Percentiles rank a stretch among this genome's conserved stretches.
These are phyloP conservation scores for Diplotaxis tenuifolia DNA, from an alignment of 345 rosid species.

Conservation along the genomic window DNA sequence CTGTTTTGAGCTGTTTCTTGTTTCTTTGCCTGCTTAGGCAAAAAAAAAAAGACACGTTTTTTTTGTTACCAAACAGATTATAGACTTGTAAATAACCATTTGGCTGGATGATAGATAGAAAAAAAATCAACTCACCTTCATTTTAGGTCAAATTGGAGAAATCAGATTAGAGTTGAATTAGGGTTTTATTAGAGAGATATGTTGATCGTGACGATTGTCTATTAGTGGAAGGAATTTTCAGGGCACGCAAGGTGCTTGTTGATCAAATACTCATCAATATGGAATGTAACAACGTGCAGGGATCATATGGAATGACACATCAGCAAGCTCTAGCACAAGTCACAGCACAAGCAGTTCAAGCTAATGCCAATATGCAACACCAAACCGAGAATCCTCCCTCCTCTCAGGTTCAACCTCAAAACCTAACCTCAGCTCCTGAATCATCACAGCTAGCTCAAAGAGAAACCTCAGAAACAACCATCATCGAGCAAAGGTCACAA, in stretches of 20 bases:
- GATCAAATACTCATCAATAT: slow-evolving; percentile 14
- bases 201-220: neutral
- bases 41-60: neutral
- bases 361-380: slow-evolving; percentile 42
- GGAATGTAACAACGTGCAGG: slow-evolving; percentile 42
- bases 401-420: slow-evolving; percentile 23
- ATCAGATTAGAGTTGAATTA: slow-evolving; percentile 9
- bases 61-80: slow-evolving; percentile 20
- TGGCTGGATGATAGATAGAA: neutral
- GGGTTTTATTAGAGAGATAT: slow-evolving; percentile 1
- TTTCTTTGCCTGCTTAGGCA: slow-evolving; percentile 21
- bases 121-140: neutral
- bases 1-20: slow-evolving; percentile 35
- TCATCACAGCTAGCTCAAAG: slow-evolving; percentile 31
- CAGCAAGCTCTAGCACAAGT: slow-evolving; percentile 87
- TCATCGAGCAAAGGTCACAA: slow-evolving; percentile 47
- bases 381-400: slow-evolving; percentile 41
- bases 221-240: neutral
- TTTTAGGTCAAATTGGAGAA: neutral
- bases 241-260: neutral
- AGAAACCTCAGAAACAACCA: slow-evolving; percentile 39
- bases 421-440: slow-evolving; percentile 21
- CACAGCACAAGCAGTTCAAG: slow-evolving; percentile 68
- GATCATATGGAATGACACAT: slow-evolving; percentile 74
- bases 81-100: slow-evolving; percentile 24